Evolutionary conservation across 345 rosid species (phyloP), one percentile per base, ranked within the genome.

Genomic region (Diplotaxis tenuifolia): DNA sequence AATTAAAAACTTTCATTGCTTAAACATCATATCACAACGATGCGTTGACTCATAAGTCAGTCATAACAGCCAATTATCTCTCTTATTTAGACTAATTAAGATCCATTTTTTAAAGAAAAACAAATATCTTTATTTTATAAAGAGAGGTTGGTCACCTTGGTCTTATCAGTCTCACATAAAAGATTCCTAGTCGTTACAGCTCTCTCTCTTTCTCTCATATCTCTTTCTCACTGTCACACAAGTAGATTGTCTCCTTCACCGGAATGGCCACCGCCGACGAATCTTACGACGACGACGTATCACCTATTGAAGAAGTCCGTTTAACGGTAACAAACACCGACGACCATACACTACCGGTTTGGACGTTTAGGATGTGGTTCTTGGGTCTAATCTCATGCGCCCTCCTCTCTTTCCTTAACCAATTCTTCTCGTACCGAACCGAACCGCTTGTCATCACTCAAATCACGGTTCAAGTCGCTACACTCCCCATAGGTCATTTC

Each of bases 311-410:
- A 71, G 74, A 93, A 76, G 98, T 93, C 75, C 84, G 93, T 19
- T 75, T 93, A 34, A 90, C 93, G 7, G 98, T 93, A 4, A 68
- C 82, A 63, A 87, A 84, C 86, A 79, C 90, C 28, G 98, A 90
- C 77, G 96, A 93, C 62, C 89, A 88, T 0, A 81, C 84, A 22
- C 85, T 86, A 18, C 92, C 98, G 1, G 91, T 90, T 21, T 90
- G 96, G 95, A 92, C 98, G 12, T 92, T 90, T 70, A 80, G 98
- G 63, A 88, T 90, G 95, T 92, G 96, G 96, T 79, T 84, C 75
- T 59, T 92, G 62, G 96, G 98, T 20, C 62, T 92, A 5, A 1
- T 85, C 4, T 88, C 95, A 4, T 92, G 98, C 28, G 73, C 77
- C 1, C 88, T 90, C 27, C 89, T 92, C 7, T 87, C 96, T 0